A percentile compares a stretch with the other conserved stretches of the same genome.
These are phyloP conservation scores for Hydnomerulius pinastri DNA, from an alignment of 768 basidiomycete genomes.

Conservation along the genomic window DNA sequence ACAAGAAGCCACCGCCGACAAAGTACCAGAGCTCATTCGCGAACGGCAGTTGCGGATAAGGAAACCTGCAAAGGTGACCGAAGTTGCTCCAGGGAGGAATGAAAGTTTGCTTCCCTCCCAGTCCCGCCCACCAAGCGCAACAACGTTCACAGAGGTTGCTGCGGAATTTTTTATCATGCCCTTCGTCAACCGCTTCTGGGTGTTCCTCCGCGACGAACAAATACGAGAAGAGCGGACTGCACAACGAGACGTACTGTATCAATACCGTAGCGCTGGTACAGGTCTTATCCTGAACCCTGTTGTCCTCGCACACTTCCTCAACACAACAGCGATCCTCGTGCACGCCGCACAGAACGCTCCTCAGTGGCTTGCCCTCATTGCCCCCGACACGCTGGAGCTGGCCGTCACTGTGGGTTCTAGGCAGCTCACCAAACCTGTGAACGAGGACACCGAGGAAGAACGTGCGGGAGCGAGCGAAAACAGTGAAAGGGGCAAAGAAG, in stretches of 20 bases:
- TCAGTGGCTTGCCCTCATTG: slow-evolving; percentile 79
- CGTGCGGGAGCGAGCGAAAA: slow-evolving; percentile 19
- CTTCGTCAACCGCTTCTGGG: slow-evolving; percentile 92
- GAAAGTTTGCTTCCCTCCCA: slow-evolving; percentile 16
- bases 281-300: slow-evolving; percentile 81
- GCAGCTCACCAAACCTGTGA: slow-evolving; percentile 49
- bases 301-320: slow-evolving; percentile 73
- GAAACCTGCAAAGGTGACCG: slow-evolving; percentile 46
- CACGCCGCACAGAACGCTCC: slow-evolving; percentile 81
- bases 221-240: slow-evolving; percentile 71
- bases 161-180: slow-evolving; percentile 90
- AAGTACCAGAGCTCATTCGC: slow-evolving; percentile 62
- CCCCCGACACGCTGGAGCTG: slow-evolving; percentile 81
- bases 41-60: slow-evolving; percentile 75
- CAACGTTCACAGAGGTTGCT: slow-evolving; percentile 69
- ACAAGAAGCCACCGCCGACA: slow-evolving; percentile 52
- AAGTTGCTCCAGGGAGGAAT: slow-evolving; percentile 32
- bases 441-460: slow-evolving; percentile 36
- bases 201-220: slow-evolving; percentile 86
- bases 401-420: slow-evolving; percentile 77
- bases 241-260: slow-evolving; percentile 50
- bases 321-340: slow-evolving; percentile 75
- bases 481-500: slow-evolving; percentile 51
- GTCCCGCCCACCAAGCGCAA: slow-evolving; percentile 7
- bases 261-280: slow-evolving; percentile 74